These are phyloP conservation scores for Akanthomyces lecanii DNA, from an alignment of 2,329 filamentous ascomycete species.

Conservation along the genomic window DNA sequence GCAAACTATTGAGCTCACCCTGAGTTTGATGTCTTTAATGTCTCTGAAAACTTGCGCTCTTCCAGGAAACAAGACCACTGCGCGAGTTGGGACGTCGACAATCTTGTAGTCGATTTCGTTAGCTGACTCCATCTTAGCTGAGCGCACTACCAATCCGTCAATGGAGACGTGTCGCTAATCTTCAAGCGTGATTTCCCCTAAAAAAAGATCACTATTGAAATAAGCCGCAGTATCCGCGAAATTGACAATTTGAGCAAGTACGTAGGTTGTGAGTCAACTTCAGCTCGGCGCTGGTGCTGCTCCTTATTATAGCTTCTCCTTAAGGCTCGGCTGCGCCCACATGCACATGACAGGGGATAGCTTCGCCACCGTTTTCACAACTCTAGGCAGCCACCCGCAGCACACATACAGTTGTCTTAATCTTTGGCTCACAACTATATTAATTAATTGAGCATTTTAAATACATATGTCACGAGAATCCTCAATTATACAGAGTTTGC, in stretches of 20 bases:
- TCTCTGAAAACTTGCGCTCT: slow-evolving; percentile 58
- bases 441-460: too few species aligned
- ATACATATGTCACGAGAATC: too few species aligned
- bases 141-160: neutral
- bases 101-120: slow-evolving; percentile 50
- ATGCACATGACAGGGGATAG: neutral
- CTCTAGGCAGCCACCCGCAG: neutral
- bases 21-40: slow-evolving; percentile 44
- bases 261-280: neutral
- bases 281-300: neutral
- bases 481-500: too few species aligned
- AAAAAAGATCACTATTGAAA: neutral
- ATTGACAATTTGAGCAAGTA: neutral
- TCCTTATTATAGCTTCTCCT: neutral
- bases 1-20: neutral
- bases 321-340: neutral
- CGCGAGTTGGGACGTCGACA: slow-evolving; percentile 53
- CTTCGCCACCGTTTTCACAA: neutral
- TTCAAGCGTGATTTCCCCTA: neutral
- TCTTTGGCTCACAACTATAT: neutral
- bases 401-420: neutral
- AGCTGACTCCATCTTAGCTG: slow-evolving; percentile 33
- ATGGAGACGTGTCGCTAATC: neutral
- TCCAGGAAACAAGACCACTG: slow-evolving; percentile 59
- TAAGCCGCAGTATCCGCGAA: neutral